phyloP scores from a whole-genome alignment of 768 basidiomycete species.

The Suillus cothurnatus region DNA sequence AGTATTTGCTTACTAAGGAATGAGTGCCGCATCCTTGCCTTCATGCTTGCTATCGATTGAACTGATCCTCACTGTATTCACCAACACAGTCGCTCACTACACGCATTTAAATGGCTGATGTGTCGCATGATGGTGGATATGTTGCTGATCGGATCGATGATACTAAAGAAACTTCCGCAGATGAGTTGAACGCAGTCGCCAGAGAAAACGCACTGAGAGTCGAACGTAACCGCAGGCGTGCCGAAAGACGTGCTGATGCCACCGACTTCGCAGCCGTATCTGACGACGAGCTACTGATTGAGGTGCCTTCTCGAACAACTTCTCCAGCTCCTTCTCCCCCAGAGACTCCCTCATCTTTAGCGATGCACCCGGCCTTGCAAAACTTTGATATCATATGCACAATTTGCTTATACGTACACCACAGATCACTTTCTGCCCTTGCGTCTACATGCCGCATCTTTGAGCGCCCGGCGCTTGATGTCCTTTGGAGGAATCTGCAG shows the following conservation, averaged over 20 bases:
- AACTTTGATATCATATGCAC: background rate
- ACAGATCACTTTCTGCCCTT: background rate
- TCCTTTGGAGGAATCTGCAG: conserved; percentile 5
- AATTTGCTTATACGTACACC: background rate
- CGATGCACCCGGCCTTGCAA: background rate
- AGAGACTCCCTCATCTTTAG: background rate
- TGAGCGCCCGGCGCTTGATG: conserved; percentile 6
- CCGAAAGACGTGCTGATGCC: background rate
- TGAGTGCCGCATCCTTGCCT: background rate
- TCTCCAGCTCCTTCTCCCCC: background rate
- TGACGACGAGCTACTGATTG: background rate
- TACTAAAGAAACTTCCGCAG: background rate
- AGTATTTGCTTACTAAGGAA: background rate
- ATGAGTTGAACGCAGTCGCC: background rate
- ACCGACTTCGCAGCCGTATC: background rate
- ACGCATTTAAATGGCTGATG: background rate
- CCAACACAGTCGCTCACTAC: background rate
- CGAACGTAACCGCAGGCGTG: background rate
- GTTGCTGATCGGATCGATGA: background rate
- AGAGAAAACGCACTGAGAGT: background rate
- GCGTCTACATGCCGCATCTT: conserved; percentile 6
- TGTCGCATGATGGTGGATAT: background rate
- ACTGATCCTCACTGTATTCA: background rate
- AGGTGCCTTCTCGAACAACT: background rate
- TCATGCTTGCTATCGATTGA: background rate